Conservation (phyloP, 805 yeast genomes). For the Zygosaccharomyces lentus region DNA sequence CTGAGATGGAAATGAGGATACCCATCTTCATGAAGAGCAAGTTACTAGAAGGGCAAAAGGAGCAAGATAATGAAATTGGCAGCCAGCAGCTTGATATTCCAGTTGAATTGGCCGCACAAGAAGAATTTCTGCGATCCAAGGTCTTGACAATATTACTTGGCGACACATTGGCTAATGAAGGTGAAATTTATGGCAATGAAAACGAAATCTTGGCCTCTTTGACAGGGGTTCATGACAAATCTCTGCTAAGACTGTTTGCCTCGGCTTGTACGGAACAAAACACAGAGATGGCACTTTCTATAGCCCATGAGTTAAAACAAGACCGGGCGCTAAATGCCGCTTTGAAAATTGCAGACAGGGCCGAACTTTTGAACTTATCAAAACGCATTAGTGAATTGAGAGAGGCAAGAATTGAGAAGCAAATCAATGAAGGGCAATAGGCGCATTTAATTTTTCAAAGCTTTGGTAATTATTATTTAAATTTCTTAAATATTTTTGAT, state of each 20-base stretch:
- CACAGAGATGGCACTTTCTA: conserved; percentile 59
- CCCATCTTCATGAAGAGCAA: conserved; percentile 48
- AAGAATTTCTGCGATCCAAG: conserved; percentile 55
- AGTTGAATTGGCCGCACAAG: conserved; percentile 47
- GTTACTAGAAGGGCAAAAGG: conserved; percentile 27
- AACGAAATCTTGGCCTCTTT: conserved; percentile 50
- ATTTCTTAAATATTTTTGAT: not conserved
- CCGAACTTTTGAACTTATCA: conserved; percentile 49
- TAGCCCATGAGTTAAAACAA: conserved; percentile 65
- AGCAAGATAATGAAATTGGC: conserved; percentile 24
- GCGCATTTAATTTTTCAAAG: not conserved
- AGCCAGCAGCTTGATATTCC: conserved; percentile 30
- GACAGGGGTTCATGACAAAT: conserved; percentile 63
- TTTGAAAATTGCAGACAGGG: conserved; percentile 73
- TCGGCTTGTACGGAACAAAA: conserved; percentile 65
- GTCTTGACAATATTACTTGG: conserved; percentile 58
- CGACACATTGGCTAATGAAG: conserved; percentile 49
- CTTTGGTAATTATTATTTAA: not conserved
- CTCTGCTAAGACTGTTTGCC: conserved; percentile 72
- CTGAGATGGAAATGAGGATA: conserved; percentile 65
- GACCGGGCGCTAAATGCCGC: conserved; percentile 85
- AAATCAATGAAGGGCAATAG: conserved; percentile 18
- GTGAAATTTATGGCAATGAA: conserved; percentile 42
- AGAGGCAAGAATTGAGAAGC: conserved; percentile 38
- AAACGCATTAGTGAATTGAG: conserved; percentile 51